These are phyloP conservation scores for Flaveria sonorensis DNA, from an alignment of 129 eudicot species.

Conservation along the genomic window DNA sequence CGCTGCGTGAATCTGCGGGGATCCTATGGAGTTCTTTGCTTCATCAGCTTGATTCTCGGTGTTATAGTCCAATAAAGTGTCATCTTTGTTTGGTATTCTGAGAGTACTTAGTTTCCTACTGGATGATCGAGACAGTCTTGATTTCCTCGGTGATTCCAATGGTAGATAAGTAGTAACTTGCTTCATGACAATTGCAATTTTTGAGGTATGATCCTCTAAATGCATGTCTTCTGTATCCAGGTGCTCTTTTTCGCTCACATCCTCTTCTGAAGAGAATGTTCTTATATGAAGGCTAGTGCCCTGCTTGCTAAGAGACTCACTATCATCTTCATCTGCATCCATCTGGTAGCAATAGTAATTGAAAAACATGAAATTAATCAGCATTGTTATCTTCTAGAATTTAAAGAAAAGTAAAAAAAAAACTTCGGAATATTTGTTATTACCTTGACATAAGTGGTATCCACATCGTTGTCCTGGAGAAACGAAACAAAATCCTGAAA, in stretches of 20 bases:
- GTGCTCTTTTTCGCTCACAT: slow-evolving; percentile 47
- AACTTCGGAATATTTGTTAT: not conserved
- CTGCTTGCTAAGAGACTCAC: slow-evolving; percentile 49
- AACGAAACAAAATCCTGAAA: slow-evolving; percentile 77
- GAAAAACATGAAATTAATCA: slow-evolving; percentile 16
- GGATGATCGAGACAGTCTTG: slow-evolving; percentile 39
- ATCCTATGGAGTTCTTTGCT: slow-evolving; percentile 41
- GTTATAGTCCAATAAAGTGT: slow-evolving; percentile 25
- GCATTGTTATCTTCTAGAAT: slow-evolving; percentile 13
- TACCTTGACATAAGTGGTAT: slow-evolving; percentile 78
- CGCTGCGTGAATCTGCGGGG: slow-evolving; percentile 24
- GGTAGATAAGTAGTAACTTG: slow-evolving; percentile 25
- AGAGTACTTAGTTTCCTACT: slow-evolving; percentile 48
- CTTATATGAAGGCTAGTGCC: slow-evolving; percentile 46
- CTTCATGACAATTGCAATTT: slow-evolving; percentile 18
- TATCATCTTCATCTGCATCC: slow-evolving; percentile 81
- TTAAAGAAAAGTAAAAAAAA: not conserved
- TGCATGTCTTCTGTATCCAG: slow-evolving; percentile 25
- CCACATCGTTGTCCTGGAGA: slow-evolving; percentile 68
- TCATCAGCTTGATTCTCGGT: slow-evolving; percentile 30
- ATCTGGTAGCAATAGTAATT: slow-evolving; percentile 42
- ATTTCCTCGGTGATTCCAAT: slow-evolving; percentile 29
- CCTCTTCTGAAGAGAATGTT: slow-evolving; percentile 76
- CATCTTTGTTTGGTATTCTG: slow-evolving; percentile 56
- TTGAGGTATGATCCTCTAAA: slow-evolving; percentile 31